Conservation (phyloP, 495 filamentous ascomycete species). For the Neurospora sp. region DNA sequence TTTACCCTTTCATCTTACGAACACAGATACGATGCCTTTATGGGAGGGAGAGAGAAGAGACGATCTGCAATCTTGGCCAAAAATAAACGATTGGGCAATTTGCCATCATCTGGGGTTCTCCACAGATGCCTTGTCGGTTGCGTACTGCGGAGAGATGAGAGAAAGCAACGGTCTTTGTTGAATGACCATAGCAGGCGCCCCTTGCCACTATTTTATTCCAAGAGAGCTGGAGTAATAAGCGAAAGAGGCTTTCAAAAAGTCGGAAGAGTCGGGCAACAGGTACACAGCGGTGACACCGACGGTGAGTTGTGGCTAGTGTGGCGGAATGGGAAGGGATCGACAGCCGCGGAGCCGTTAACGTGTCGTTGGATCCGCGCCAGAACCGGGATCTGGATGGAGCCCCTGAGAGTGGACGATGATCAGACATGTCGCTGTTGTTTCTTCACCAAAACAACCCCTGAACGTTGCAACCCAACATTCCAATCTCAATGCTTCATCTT, state of each 20-base stretch:
- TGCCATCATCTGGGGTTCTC: not conserved
- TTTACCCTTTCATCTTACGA: not conserved
- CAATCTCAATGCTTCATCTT: not conserved
- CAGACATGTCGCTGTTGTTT: not conserved
- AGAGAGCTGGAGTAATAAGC: not conserved
- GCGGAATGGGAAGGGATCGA: not conserved
- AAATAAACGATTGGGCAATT: not conserved
- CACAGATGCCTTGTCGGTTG: not conserved
- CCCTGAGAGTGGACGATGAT: not conserved
- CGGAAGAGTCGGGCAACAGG: not conserved
- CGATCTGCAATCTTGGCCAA: not conserved
- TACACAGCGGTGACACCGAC: not conserved
- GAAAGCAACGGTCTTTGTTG: not conserved
- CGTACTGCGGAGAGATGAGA: not conserved
- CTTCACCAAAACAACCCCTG: not conserved
- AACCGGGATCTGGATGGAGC: not conserved
- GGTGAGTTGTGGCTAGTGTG: not conserved
- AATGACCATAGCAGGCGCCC: not conserved
- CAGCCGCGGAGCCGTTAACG: not conserved
- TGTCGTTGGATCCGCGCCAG: not conserved
- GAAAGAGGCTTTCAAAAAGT: not conserved
- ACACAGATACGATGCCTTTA: not conserved
- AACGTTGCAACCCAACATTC: not conserved
- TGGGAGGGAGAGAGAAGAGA: not conserved
- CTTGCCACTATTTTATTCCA: not conserved